Conservation (phyloP, 768 basidiomycete species). For the Podaxis sp. region DNA sequence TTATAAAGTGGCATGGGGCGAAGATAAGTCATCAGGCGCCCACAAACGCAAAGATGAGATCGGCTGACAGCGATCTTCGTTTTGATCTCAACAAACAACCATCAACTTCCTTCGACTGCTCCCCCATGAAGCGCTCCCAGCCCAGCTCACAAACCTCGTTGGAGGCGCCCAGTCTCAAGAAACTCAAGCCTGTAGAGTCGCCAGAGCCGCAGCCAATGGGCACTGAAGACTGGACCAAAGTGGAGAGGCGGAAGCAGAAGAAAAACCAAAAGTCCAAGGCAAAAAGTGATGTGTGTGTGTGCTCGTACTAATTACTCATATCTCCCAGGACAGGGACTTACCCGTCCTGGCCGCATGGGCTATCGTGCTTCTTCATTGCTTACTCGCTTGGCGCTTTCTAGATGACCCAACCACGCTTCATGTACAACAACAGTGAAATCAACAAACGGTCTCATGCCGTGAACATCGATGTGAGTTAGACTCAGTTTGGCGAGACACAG, state of each 20-base stretch:
- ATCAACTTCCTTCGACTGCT: neutral
- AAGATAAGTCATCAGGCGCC: neutral
- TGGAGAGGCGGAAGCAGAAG: constrained; percentile 71
- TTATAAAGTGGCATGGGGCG: neutral
- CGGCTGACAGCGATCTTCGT: neutral
- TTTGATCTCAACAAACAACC: constrained; percentile 1
- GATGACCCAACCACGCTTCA: constrained; percentile 67
- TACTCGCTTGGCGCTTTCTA: constrained; percentile 23
- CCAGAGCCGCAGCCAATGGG: neutral
- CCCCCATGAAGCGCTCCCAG: constrained; percentile 8
- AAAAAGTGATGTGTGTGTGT: constrained; percentile 58
- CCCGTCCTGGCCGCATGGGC: constrained; percentile 12
- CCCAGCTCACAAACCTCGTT: neutral
- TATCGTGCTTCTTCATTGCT: neutral
- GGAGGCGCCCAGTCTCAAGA: neutral
- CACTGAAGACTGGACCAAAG: constrained; percentile 56
- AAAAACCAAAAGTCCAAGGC: constrained; percentile 58
- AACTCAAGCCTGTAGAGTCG: neutral
- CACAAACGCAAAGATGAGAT: neutral
- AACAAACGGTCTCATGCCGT: constrained; percentile 69
- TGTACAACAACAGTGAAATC: constrained; percentile 81
- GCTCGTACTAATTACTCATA: constrained; percentile 15
- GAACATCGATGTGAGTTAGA: constrained; percentile 68
- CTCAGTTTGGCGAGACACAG: neutral
- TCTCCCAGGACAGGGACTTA: neutral